phyloP scores from a whole-genome alignment of 495 filamentous ascomycete species.

The Cercophora newfieldiana region DNA sequence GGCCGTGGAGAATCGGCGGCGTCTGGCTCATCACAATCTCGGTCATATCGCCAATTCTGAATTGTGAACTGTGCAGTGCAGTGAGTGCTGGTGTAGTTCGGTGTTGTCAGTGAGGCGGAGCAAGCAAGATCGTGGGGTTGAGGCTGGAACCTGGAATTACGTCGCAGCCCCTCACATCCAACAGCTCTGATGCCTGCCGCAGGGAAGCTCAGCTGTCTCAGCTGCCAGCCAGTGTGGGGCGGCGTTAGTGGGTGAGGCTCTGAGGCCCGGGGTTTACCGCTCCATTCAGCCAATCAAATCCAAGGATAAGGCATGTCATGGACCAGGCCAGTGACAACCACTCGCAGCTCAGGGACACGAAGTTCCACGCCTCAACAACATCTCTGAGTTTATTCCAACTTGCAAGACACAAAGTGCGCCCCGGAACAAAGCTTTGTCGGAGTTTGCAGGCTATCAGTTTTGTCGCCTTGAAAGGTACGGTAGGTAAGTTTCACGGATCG shows the following conservation, averaged over 20 bases:
- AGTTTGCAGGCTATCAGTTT: no score
- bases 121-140: neutral
- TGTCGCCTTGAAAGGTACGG: no score
- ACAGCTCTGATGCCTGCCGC: neutral
- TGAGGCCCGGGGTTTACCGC: neutral
- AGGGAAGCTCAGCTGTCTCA: neutral
- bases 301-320: neutral
- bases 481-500: no score
- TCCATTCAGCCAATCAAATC: neutral
- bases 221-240: neutral
- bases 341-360: no score
- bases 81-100: neutral
- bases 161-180: neutral
- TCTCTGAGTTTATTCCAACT: no score
- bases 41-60: slow-evolving; percentile 38
- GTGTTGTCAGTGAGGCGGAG: neutral
- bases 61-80: neutral
- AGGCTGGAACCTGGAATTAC: no score
- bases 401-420: no score
- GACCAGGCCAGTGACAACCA: neutral
- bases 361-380: no score
- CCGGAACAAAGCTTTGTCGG: no score
- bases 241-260: neutral
- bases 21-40: slow-evolving; percentile 51
- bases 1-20: slow-evolving; percentile 57